These are phyloP conservation scores for Trichomonas gallinae DNA, from an alignment of 208 protist genomes.

Conservation along the genomic window DNA sequence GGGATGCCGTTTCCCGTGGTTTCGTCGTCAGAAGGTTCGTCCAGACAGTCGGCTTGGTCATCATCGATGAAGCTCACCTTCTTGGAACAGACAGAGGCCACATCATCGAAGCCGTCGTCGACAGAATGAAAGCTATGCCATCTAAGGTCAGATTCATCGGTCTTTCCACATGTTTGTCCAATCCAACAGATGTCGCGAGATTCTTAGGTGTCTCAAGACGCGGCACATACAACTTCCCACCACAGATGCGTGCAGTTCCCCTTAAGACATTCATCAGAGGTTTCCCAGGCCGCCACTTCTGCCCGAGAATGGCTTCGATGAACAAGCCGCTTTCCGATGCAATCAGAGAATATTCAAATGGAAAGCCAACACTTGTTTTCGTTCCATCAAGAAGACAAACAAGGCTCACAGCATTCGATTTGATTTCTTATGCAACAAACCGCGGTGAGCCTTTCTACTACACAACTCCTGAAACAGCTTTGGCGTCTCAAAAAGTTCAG, in stretches of 20 bases:
- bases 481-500: background rate
- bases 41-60: conserved; percentile 72
- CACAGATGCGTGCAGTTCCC: conserved; percentile 33
- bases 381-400: conserved; percentile 79
- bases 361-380: conserved; percentile 94
- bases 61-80: conserved; percentile 97
- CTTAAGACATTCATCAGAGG: conserved; percentile 55
- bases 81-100: conserved; percentile 92
- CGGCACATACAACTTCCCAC: conserved; percentile 50
- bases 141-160: conserved; percentile 81
- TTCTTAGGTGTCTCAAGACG: conserved; percentile 85
- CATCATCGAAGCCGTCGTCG: conserved; percentile 91
- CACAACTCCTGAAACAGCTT: background rate
- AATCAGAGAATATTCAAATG: conserved; percentile 51
- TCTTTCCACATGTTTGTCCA: conserved; percentile 93
- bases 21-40: conserved; percentile 69
- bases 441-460: background rate
- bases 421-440: background rate
- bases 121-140: conserved; percentile 90
- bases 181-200: conserved; percentile 85
- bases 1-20: conserved; percentile 92
- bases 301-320: conserved; percentile 96
- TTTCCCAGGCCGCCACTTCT: conserved; percentile 87
- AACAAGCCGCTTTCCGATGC: conserved; percentile 90
- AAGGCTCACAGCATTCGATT: background rate